A percentile compares a stretch with the other conserved stretches of the same genome.
phyloP scores from a whole-genome alignment of 108 stramenopile species.

The Cyclotella atomus region DNA sequence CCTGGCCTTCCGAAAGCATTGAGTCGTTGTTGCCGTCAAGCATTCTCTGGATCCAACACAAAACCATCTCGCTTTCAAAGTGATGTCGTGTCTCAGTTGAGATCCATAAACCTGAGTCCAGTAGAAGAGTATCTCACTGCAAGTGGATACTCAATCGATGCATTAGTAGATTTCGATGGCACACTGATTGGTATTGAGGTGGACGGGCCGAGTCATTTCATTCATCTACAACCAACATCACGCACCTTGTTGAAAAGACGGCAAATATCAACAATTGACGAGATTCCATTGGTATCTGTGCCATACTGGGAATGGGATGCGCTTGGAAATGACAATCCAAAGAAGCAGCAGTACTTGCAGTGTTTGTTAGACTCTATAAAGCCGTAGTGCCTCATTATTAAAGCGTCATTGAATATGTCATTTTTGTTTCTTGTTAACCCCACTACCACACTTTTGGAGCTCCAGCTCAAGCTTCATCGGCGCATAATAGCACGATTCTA shows the following conservation, averaged over 20 bases:
- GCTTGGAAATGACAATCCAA: constrained; percentile 4
- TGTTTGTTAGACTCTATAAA: no score
- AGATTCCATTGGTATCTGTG: constrained; percentile 13
- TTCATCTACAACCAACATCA: background rate
- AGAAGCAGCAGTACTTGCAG: constrained; percentile 19
- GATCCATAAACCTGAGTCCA: constrained; percentile 8
- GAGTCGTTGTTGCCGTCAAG: background rate
- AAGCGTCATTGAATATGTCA: no score
- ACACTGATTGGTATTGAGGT: constrained; percentile 4
- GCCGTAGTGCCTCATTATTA: no score
- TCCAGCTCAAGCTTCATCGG: no score
- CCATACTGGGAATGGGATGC: constrained; percentile 34
- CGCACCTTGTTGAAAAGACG: constrained; percentile 8
- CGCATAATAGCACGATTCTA: no score
- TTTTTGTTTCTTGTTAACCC: no score
- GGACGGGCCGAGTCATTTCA: constrained; percentile 14
- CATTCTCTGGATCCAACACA: background rate
- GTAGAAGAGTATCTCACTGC: constrained; percentile 16
- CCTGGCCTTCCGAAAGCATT: background rate
- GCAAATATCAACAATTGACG: background rate
- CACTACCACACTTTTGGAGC: no score
- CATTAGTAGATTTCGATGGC: constrained; percentile 5
- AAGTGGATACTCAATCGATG: constrained; percentile 20
- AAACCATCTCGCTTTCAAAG: constrained; percentile 10
- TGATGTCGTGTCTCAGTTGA: background rate